Evolutionary conservation across 768 basidiomycete genomes (phyloP).

Genomic region (Russula earlei): DNA sequence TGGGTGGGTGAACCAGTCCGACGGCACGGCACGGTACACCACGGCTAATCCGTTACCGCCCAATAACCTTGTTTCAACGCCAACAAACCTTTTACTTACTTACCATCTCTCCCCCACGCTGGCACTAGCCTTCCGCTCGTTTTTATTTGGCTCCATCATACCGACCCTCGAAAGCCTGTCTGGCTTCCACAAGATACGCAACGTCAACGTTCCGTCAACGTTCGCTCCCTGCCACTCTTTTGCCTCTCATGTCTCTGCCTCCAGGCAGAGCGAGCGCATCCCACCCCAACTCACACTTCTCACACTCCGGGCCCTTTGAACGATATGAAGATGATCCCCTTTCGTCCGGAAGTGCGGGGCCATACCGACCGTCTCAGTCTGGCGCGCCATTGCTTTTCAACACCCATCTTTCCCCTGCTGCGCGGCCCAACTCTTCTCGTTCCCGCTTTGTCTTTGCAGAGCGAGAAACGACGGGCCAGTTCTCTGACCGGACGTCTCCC

Average conservation of each 20-base stretch:
- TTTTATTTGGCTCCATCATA: background rate
- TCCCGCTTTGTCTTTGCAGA: background rate
- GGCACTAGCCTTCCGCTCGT: background rate
- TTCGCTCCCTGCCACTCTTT: background rate
- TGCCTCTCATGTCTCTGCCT: conserved; percentile 1
- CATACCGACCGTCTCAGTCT: conserved; percentile 16
- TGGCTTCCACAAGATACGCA: background rate
- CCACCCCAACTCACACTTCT: conserved; percentile 21
- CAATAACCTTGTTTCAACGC: too few species aligned
- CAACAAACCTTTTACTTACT: background rate
- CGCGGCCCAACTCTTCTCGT: background rate
- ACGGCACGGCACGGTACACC: too few species aligned
- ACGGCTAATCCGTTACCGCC: too few species aligned
- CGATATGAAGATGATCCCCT: background rate
- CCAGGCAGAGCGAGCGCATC: background rate
- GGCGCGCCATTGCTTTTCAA: conserved; percentile 3
- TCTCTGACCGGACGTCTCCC: conserved; percentile 19
- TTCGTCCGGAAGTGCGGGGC: background rate
- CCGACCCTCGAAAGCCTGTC: background rate
- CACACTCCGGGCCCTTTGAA: background rate
- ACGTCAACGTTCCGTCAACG: too few species aligned
- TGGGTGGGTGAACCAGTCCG: too few species aligned
- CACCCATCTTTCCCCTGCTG: background rate
- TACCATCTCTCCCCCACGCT: background rate
- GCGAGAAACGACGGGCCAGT: background rate